Evolutionary conservation across 2,329 filamentous ascomycete genomes (phyloP), one percentile per base, ranked within the genome.

Genomic region (Thielaviopsis populi): DNA sequence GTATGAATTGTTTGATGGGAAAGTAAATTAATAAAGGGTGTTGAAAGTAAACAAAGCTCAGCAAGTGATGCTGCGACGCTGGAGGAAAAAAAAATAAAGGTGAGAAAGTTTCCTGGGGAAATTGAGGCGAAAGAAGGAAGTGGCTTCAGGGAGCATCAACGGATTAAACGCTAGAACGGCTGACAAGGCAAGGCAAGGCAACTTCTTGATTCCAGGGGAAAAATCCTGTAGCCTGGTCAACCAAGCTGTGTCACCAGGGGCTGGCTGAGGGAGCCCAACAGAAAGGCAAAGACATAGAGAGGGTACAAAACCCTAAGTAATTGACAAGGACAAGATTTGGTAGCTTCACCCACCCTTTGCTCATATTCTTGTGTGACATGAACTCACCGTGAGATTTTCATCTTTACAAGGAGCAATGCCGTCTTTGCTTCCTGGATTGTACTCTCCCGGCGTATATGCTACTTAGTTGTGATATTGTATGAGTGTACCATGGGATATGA

Each of bases 151-250:
- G 53, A 56, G 46, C 22, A 50, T 50, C 46, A 50, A 50, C 19
- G 24, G 53, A n/a, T 33, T 37, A 56, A 56, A 22, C 53, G 53
- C 53, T 56, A 56, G n/a, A 30, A 56, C 17, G 24, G 24, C 22
- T 48, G 59, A 61, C 59, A 48, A 30, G 40, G 24, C 41, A 24
- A 61, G 24, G 41, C 27, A 43, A 46, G 41, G 24, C 41, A 46
- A 24, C 59, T 43, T 61, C 3, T 37, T 61, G 24, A 48, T 33
- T 61, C 17, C 40, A 48, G 42, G 59, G 59, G 59, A 46, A 60
- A 61, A 61, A 43, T 46, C 40, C 40, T 43, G 37, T 61, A 61
- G 59, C 59, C 59, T 61, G 42, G 59, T 33, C 59, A 61, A 48
- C 41, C 59, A 33, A 42, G 24, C 10, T 56, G 53, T 56, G 30